phyloP scores from a whole-genome alignment of 768 basidiomycete species.

The Calocera cornea region DNA sequence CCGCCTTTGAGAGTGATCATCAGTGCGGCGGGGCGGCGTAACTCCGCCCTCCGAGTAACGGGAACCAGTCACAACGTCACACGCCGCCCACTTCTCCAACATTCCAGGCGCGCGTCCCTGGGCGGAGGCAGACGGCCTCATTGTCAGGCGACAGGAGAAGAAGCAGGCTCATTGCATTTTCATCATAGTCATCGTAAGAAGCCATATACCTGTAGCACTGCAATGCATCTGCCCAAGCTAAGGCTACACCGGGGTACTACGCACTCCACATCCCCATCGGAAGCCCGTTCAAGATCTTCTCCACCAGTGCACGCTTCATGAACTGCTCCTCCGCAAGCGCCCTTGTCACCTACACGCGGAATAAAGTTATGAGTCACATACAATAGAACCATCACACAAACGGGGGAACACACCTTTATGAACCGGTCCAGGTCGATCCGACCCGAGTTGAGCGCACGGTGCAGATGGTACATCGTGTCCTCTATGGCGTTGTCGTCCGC shows the following conservation, averaged over 20 bases:
- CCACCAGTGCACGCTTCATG: slow-evolving; percentile 86
- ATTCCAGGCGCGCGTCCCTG: neutral
- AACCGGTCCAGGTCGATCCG: slow-evolving; percentile 91
- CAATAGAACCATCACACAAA: slow-evolving; percentile 11
- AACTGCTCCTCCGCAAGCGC: slow-evolving; percentile 91
- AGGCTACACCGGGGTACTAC: neutral
- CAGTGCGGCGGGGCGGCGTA: neutral
- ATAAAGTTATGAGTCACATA: slow-evolving; percentile 10
- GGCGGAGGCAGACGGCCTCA: too few species aligned
- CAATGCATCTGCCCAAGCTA: too few species aligned
- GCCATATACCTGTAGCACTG: too few species aligned
- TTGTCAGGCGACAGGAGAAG: neutral
- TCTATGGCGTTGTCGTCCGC: slow-evolving; percentile 99
- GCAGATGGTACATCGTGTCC: slow-evolving; percentile 94
- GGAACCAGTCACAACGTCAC: too few species aligned
- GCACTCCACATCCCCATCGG: slow-evolving; percentile 17
- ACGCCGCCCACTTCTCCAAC: neutral
- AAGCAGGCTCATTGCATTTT: neutral
- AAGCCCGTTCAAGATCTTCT: slow-evolving; percentile 52
- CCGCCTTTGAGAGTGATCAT: too few species aligned
- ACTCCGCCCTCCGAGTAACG: neutral
- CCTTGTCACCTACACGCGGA: slow-evolving; percentile 49
- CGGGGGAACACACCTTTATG: slow-evolving; percentile 50
- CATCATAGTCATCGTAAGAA: too few species aligned
- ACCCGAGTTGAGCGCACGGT: slow-evolving; percentile 79